phyloP scores from a whole-genome alignment of 2,329 filamentous ascomycete species.

The Whalleya microplaca region DNA sequence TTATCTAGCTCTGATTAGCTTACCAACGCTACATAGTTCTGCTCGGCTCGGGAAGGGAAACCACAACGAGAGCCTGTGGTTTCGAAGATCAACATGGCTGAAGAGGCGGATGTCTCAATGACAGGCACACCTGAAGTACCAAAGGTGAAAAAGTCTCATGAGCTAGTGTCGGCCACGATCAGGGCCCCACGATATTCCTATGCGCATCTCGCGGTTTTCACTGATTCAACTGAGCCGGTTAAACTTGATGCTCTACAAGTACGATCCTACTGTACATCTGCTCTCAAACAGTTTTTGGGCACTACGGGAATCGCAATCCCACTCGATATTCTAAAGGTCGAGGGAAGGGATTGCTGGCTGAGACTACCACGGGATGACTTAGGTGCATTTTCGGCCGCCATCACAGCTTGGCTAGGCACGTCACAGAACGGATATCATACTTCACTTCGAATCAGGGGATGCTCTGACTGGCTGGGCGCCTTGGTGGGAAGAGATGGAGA shows the following conservation, averaged over 20 bases:
- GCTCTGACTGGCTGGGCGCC: constrained; percentile 66
- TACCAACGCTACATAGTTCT: too few species aligned
- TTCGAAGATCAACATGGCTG: constrained; percentile 11
- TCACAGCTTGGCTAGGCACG: constrained; percentile 66
- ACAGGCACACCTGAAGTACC: constrained; percentile 25
- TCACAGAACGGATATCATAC: constrained; percentile 47
- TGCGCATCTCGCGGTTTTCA: constrained; percentile 55
- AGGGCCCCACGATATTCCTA: constrained; percentile 59
- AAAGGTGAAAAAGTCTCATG: constrained; percentile 45
- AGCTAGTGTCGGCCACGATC: constrained; percentile 57
- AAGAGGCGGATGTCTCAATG: constrained; percentile 32
- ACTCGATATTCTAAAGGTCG: constrained; percentile 70
- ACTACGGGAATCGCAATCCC: constrained; percentile 67
- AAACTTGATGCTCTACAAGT: constrained; percentile 64
- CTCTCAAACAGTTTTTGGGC: constrained; percentile 72
- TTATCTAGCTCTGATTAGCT: background rate
- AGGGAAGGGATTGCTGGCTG: constrained; percentile 63
- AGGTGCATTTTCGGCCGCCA: constrained; percentile 62
- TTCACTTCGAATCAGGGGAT: constrained; percentile 58
- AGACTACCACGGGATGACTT: constrained; percentile 66
- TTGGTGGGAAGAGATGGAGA: constrained; percentile 56
- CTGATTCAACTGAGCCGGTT: constrained; percentile 25
- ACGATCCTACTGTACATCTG: constrained; percentile 64
- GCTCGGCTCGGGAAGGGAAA: too few species aligned
- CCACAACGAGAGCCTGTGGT: background rate